A percentile compares a stretch with the other conserved stretches of the same genome.
phyloP scores from a whole-genome alignment of 352 stramenopile species.

The Globisporangium rhizosaccharum region DNA sequence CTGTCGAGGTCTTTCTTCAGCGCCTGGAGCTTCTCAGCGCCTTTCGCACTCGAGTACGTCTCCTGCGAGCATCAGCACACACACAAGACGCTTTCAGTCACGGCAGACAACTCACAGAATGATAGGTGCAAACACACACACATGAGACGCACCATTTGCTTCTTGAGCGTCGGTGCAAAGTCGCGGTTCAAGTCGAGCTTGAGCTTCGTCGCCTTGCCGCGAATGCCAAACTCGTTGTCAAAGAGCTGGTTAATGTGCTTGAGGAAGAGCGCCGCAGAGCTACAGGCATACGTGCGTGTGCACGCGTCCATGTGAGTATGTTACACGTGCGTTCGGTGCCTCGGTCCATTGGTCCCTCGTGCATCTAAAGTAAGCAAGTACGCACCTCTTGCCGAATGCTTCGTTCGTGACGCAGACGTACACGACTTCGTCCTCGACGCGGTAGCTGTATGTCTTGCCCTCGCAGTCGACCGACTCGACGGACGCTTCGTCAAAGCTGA shows the following conservation, averaged over 20 bases:
- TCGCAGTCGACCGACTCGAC: conserved; percentile 82
- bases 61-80: conserved; percentile 33
- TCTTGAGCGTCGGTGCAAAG: conserved; percentile 78
- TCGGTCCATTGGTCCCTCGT: too few relatives aligned
- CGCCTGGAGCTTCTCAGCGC: conserved; percentile 69
- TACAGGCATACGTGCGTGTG: conserved; percentile 9
- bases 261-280: conserved; percentile 76
- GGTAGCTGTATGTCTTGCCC: conserved; percentile 82
- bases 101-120: not conserved
- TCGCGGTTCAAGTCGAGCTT: conserved; percentile 86
- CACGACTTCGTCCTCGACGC: conserved; percentile 76
- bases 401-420: conserved; percentile 84
- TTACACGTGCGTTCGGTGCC: too few relatives aligned
- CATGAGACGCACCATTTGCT: conserved; percentile 57
- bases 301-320: not conserved
- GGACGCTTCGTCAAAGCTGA: conserved; percentile 64
- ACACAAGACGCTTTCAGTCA: not conserved
- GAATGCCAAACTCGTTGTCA: conserved; percentile 81
- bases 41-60: conserved; percentile 68
- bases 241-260: conserved; percentile 85
- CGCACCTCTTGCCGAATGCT: conserved; percentile 72
- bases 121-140: not conserved
- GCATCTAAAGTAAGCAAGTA: not conserved
- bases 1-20: conserved; percentile 78
- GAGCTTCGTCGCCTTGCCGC: conserved; percentile 84